Evolutionary conservation across 2,329 filamentous ascomycete genomes (phyloP).

Genomic region (Coleophoma eucalyptorum): DNA sequence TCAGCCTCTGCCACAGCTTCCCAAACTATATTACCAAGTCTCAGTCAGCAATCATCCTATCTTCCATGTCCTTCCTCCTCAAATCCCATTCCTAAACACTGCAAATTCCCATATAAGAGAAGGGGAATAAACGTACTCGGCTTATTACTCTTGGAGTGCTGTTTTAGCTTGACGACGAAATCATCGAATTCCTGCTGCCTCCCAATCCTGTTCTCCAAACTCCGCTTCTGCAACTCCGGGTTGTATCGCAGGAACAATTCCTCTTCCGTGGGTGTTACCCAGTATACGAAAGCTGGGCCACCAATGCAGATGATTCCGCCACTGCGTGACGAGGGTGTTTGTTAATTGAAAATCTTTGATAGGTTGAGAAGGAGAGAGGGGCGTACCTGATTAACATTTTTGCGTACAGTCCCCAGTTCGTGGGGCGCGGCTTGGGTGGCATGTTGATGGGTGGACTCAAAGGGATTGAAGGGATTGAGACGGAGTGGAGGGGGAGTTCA

Average conservation of each 20-base stretch:
- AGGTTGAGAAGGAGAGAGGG: slow-evolving; percentile 2
- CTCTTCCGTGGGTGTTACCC: slow-evolving; percentile 79
- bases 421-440: slow-evolving; percentile 37
- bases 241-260: slow-evolving; percentile 92
- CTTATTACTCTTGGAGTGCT: slow-evolving; percentile 87
- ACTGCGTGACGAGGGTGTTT: slow-evolving; percentile 39
- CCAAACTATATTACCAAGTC: slow-evolving; percentile 34
- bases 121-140: slow-evolving; percentile 61
- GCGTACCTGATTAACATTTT: slow-evolving; percentile 72
- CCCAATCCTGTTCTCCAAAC: slow-evolving; percentile 73
- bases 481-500: background rate
- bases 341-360: slow-evolving; percentile 16
- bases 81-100: no score
- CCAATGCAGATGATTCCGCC: slow-evolving; percentile 71
- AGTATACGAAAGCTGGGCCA: slow-evolving; percentile 80
- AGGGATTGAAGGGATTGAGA: background rate
- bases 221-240: slow-evolving; percentile 86
- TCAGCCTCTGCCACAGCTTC: slow-evolving; percentile 36
- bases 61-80: no score
- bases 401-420: slow-evolving; percentile 53
- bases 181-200: slow-evolving; percentile 84
- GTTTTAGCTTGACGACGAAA: slow-evolving; percentile 79
- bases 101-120: no score
- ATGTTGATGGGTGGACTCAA: slow-evolving; percentile 18
- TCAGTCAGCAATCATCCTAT: no score